phyloP scores from a whole-genome alignment of 2,329 filamentous ascomycete genomes.

The Aspergillus ustus region DNA sequence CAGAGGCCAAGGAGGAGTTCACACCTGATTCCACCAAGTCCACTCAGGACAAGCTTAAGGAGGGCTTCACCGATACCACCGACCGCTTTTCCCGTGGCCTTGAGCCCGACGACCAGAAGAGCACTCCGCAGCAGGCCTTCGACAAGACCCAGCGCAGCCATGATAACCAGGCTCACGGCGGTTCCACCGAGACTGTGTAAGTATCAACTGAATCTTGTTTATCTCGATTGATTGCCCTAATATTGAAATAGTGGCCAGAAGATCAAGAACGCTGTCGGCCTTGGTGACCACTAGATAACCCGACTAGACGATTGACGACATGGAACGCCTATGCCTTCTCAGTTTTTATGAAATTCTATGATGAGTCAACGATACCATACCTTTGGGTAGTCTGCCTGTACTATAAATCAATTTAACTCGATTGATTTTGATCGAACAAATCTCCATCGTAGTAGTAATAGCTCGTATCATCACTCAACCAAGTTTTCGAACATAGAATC shows the following conservation, averaged over 20 bases:
- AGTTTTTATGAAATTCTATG: conserved; percentile 17
- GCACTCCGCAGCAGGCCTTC: conserved; percentile 54
- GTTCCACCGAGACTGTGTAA: conserved; percentile 46
- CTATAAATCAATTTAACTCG: conserved; percentile 2
- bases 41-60: conserved; percentile 62
- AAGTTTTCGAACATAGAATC: conserved; percentile 77
- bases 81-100: conserved; percentile 60
- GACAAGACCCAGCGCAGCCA: conserved; percentile 56
- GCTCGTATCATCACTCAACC: conserved; percentile 51
- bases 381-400: conserved; percentile 15
- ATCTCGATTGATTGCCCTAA: not conserved
- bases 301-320: not conserved
- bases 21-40: conserved; percentile 66
- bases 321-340: not conserved
- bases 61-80: conserved; percentile 58
- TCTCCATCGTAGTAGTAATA: not conserved
- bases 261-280: conserved; percentile 49
- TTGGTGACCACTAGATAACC: conserved; percentile 37
- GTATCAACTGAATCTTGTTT: conserved; percentile 18
- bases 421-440: not conserved
- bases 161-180: conserved; percentile 47
- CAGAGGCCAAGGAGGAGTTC: conserved; percentile 60
- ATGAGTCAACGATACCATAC: conserved; percentile 34
- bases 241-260: conserved; percentile 44
- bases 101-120: conserved; percentile 61